Percentiles rank a stretch among this genome's conserved stretches.
Evolutionary conservation across 352 stramenopile genomes (phyloP).

Genomic region (Globisporangium yorkense): DNA sequence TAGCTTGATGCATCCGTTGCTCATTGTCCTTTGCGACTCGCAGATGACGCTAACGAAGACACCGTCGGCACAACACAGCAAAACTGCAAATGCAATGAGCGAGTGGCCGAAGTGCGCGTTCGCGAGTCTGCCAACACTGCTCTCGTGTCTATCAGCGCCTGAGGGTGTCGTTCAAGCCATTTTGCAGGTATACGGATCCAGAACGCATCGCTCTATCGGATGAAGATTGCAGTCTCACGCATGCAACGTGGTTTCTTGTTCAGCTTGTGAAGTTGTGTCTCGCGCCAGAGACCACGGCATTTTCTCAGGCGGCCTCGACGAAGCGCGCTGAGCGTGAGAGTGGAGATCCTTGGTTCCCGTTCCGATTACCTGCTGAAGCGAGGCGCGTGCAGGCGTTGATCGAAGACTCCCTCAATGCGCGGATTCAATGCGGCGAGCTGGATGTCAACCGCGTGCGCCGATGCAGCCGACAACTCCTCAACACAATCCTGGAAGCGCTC

Average conservation of each 20-base stretch:
- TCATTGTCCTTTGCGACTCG: background rate
- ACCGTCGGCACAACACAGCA: background rate
- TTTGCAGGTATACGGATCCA: slow-evolving; percentile 4
- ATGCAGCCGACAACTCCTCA: slow-evolving; percentile 3
- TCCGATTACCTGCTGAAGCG: slow-evolving; percentile 20
- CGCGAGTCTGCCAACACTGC: slow-evolving; percentile 8
- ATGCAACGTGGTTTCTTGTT: background rate
- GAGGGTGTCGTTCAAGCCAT: background rate
- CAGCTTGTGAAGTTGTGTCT: slow-evolving; percentile 6
- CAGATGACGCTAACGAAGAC: background rate
- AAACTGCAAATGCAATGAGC: background rate
- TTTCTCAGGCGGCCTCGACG: background rate
- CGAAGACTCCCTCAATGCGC: slow-evolving; percentile 10
- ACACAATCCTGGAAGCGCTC: background rate
- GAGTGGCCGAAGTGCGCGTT: background rate
- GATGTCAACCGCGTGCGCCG: background rate
- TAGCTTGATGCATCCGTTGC: background rate
- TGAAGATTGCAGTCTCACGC: background rate
- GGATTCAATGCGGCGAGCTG: slow-evolving; percentile 7
- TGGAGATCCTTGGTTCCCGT: slow-evolving; percentile 39
- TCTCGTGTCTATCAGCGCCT: background rate
- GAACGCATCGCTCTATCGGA: background rate
- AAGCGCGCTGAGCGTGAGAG: slow-evolving; percentile 7
- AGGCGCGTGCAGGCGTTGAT: slow-evolving; percentile 19
- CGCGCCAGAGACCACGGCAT: background rate